A percentile compares a stretch with the other conserved stretches of the same genome.
Conservation (phyloP, 495 filamentous ascomycete species). For the Collariella sp. region DNA sequence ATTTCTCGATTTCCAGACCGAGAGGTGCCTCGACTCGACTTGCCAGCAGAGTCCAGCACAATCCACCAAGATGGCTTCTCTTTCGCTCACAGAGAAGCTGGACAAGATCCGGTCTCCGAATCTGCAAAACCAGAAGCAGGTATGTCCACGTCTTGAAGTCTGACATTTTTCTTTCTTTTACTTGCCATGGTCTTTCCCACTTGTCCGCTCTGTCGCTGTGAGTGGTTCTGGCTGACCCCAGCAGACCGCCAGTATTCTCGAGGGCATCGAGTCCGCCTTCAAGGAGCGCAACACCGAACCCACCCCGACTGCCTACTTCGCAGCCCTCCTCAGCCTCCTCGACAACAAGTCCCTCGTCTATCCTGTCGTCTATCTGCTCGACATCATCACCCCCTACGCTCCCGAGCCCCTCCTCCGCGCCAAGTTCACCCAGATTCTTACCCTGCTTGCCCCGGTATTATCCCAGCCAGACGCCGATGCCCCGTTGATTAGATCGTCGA, state of each 20-base stretch:
- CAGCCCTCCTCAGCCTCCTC: slow-evolving; percentile 86
- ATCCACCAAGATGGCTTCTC: slow-evolving; percentile 35
- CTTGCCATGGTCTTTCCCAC: background rate
- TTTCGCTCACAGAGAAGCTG: slow-evolving; percentile 82
- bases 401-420: slow-evolving; percentile 78
- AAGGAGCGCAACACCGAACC: slow-evolving; percentile 73
- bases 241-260: slow-evolving; percentile 79
- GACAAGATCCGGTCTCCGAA: slow-evolving; percentile 95
- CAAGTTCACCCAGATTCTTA: slow-evolving; percentile 90
- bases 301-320: slow-evolving; percentile 86
- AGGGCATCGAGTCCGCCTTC: slow-evolving; percentile 86
- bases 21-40: slow-evolving; percentile 15
- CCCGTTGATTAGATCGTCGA: slow-evolving; percentile 75
- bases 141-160: slow-evolving; percentile 30
- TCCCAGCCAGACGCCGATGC: slow-evolving; percentile 77
- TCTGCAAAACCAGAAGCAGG: slow-evolving; percentile 90
- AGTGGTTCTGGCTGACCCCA: slow-evolving; percentile 7
- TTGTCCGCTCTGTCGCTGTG: too few relatives aligned
- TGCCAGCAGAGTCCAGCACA: slow-evolving; percentile 12
- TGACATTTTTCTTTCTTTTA: background rate
- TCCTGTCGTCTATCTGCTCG: slow-evolving; percentile 92
- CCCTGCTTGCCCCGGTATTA: slow-evolving; percentile 73
- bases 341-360: slow-evolving; percentile 78
- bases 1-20: slow-evolving; percentile 19
- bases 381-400: slow-evolving; percentile 73